These are phyloP conservation scores for Naganishia antarctica DNA, from an alignment of 768 basidiomycete genomes.

Conservation along the genomic window DNA sequence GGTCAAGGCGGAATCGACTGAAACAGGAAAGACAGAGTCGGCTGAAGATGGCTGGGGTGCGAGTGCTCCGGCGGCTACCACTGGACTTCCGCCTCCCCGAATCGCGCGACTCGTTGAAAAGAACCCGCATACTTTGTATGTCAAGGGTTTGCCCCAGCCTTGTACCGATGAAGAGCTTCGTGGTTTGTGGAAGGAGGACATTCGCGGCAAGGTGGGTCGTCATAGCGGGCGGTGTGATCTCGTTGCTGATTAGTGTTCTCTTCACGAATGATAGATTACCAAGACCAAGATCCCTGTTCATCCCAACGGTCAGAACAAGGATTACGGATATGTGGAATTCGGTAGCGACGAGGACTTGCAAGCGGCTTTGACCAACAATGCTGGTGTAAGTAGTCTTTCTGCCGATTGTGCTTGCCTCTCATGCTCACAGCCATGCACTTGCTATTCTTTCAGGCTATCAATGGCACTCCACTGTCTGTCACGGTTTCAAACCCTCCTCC, in stretches of 20 bases:
- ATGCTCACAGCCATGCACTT: too few species aligned
- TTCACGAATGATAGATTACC: slow-evolving; percentile 36
- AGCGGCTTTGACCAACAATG: slow-evolving; percentile 67
- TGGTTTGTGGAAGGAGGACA: slow-evolving; percentile 30
- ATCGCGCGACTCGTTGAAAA: slow-evolving; percentile 6
- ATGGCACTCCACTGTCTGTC: slow-evolving; percentile 36
- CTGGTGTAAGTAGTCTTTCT: slow-evolving; percentile 56
- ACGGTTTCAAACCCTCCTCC: slow-evolving; percentile 43
- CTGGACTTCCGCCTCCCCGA: slow-evolving; percentile 3
- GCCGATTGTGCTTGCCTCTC: background rate
- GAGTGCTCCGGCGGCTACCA: background rate
- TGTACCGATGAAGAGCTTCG: slow-evolving; percentile 38
- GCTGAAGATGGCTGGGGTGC: slow-evolving; percentile 20
- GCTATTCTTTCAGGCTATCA: slow-evolving; percentile 40
- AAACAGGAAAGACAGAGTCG: background rate
- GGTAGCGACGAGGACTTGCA: slow-evolving; percentile 81
- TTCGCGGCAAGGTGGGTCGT: slow-evolving; percentile 32
- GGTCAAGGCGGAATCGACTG: slow-evolving; percentile 14
- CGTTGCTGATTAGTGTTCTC: too few species aligned
- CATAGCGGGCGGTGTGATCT: too few species aligned
- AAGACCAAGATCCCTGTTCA: slow-evolving; percentile 40
- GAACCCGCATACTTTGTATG: slow-evolving; percentile 40
- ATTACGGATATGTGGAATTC: slow-evolving; percentile 82
- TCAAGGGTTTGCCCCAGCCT: slow-evolving; percentile 37
- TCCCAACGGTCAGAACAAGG: slow-evolving; percentile 44